These are phyloP conservation scores for Solanum microdontum DNA, from an alignment of 257 asterid genomes.

Conservation along the genomic window DNA sequence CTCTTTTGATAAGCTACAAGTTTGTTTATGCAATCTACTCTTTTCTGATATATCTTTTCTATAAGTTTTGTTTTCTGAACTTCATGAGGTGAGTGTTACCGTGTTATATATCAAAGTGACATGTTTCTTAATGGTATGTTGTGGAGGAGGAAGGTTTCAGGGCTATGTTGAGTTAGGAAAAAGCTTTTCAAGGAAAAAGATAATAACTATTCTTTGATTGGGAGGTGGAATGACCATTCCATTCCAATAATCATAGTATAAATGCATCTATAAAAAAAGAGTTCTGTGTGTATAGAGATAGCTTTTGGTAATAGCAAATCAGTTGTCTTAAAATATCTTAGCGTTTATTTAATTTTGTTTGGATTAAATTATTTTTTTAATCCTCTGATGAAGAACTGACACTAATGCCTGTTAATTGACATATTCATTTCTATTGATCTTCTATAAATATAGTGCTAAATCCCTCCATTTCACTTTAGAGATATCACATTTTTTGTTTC, in stretches of 20 bases:
- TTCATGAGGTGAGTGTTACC: background rate
- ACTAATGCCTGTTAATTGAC: background rate
- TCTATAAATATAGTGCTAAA: background rate
- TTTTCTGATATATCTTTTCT: background rate
- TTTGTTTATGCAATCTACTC: background rate
- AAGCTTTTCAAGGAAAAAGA: background rate
- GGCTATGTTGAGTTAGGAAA: background rate
- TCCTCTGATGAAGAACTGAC: background rate
- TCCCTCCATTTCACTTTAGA: background rate
- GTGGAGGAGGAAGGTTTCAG: background rate
- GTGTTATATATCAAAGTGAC: background rate
- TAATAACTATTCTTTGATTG: background rate
- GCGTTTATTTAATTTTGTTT: background rate
- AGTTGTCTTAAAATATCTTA: background rate
- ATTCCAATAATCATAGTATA: background rate
- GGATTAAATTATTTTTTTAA: too few species aligned
- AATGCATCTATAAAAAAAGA: background rate
- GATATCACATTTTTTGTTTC: background rate
- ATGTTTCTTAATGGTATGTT: background rate
- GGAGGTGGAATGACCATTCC: background rate
- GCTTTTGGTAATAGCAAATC: background rate
- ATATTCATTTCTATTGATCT: background rate
- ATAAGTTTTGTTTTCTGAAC: background rate
- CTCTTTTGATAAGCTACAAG: background rate
- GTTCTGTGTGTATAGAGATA: background rate